These are phyloP conservation scores for Ceriops tagal DNA, from an alignment of 345 rosid genomes.

Conservation along the genomic window DNA sequence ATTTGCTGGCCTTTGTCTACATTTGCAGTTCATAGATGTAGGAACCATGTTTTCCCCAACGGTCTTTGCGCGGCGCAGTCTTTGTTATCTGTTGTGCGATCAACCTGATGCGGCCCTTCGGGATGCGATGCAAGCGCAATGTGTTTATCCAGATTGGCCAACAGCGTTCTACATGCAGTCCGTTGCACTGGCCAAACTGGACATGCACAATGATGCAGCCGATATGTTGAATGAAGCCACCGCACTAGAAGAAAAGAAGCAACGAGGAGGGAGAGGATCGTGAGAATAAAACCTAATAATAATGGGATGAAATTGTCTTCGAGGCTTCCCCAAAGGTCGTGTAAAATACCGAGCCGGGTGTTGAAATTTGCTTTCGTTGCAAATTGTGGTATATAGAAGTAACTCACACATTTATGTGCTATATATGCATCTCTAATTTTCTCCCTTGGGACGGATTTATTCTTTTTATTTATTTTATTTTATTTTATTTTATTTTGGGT, in stretches of 20 bases:
- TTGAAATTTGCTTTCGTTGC: conserved; percentile 13
- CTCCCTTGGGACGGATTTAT: neutral
- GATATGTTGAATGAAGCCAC: conserved; percentile 97
- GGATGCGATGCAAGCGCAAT: conserved; percentile 97
- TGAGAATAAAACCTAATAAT: conserved; percentile 17
- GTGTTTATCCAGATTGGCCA: conserved; percentile 84
- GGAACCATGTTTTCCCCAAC: conserved; percentile 92
- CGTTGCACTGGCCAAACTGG: conserved; percentile 86
- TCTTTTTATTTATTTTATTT: neutral
- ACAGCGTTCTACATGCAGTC: conserved; percentile 97
- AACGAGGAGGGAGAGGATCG: conserved; percentile 55
- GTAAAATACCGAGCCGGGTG: conserved; percentile 37
- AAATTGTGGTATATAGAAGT: conserved; percentile 5
- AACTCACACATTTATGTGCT: neutral
- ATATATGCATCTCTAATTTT: conserved; percentile 17
- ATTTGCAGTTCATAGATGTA: conserved; percentile 72
- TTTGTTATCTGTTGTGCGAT: conserved; percentile 79
- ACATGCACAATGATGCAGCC: conserved; percentile 87
- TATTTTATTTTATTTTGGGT: neutral
- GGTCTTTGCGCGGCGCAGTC: conserved; percentile 85
- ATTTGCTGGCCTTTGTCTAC: neutral
- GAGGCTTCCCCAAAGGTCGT: conserved; percentile 34
- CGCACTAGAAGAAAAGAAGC: conserved; percentile 83
- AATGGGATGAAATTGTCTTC: conserved; percentile 7
- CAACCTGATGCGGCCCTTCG: conserved; percentile 86